phyloP scores from a whole-genome alignment of 805 yeast species.

The Schwanniomyces vanrijiae region DNA sequence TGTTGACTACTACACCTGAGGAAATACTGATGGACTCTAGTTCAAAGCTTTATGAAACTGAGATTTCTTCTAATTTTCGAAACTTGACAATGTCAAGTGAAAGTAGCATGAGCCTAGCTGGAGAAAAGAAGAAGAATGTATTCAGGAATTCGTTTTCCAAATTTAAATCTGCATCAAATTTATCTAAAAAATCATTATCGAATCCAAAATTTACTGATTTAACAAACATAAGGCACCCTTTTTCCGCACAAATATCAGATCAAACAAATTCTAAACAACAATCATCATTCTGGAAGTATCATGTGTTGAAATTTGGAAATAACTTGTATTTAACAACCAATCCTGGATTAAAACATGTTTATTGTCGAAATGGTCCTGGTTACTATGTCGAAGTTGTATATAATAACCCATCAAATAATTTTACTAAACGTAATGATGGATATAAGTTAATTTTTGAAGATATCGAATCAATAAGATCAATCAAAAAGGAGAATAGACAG shows the following conservation, averaged over 20 bases:
- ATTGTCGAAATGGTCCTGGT: slow-evolving; percentile 63
- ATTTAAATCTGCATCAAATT: background rate
- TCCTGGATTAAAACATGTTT: slow-evolving; percentile 60
- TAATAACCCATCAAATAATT: background rate
- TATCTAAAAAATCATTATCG: background rate
- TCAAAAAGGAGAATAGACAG: slow-evolving; percentile 8
- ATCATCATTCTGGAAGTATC: slow-evolving; percentile 61
- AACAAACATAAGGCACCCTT: too few species aligned
- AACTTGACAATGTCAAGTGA: background rate
- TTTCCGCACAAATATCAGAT: background rate
- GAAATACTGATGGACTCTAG: background rate
- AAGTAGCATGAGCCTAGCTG: background rate
- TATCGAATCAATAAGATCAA: slow-evolving; percentile 15
- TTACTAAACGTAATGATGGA: slow-evolving; percentile 12
- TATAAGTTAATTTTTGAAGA: slow-evolving; percentile 28
- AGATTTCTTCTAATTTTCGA: background rate
- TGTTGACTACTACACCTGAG: background rate
- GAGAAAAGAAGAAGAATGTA: background rate
- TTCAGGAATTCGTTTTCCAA: slow-evolving; percentile 4
- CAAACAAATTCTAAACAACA: background rate
- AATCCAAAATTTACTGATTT: background rate
- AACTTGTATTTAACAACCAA: slow-evolving; percentile 66
- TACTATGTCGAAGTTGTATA: slow-evolving; percentile 47
- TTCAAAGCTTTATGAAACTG: too few species aligned
- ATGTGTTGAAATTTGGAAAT: slow-evolving; percentile 52